Conservation (phyloP, 2,329 filamentous ascomycete genomes). For the Corynespora cassiicola region DNA sequence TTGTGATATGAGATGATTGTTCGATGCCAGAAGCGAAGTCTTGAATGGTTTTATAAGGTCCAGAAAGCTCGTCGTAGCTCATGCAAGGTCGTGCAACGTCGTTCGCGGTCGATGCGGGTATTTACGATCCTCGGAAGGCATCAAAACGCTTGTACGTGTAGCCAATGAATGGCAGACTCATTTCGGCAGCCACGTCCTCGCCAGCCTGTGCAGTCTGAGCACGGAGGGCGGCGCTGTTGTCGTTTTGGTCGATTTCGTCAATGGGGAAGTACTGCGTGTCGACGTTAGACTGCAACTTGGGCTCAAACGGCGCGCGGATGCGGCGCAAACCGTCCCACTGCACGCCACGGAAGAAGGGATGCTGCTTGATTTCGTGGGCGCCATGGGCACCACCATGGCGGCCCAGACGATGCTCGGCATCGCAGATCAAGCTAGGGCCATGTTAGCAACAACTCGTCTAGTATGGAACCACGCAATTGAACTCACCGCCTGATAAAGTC, state of each 20-base stretch:
- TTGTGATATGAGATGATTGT: slow-evolving; percentile 9
- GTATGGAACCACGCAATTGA: slow-evolving; percentile 6
- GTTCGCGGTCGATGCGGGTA: slow-evolving; percentile 12
- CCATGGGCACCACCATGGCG: slow-evolving; percentile 80
- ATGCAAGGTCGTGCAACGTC: slow-evolving; percentile 13
- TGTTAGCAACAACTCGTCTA: slow-evolving; percentile 25
- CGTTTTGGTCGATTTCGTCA: slow-evolving; percentile 96
- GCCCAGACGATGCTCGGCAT: slow-evolving; percentile 89
- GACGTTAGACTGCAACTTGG: slow-evolving; percentile 88
- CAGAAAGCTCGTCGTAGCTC: slow-evolving; percentile 14
- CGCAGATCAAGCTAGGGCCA: slow-evolving; percentile 79
- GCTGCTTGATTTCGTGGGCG: slow-evolving; percentile 89
- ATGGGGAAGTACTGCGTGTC: slow-evolving; percentile 99
- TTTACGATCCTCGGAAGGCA: slow-evolving; percentile 59
- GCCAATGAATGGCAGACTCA: slow-evolving; percentile 94
- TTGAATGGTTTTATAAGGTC: slow-evolving; percentile 10
- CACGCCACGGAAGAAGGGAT: slow-evolving; percentile 96
- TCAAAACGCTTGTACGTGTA: slow-evolving; percentile 98
- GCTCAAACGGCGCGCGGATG: slow-evolving; percentile 95
- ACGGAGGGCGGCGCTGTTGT: slow-evolving; percentile 86
- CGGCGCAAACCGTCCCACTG: slow-evolving; percentile 91
- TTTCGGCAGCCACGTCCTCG: slow-evolving; percentile 83
- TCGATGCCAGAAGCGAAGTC: slow-evolving; percentile 13
- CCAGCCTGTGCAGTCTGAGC: slow-evolving; percentile 78
- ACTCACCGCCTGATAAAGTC: slow-evolving; percentile 87